Evolutionary conservation across 129 eudicot species (phyloP).

Genomic region (Sambucus nigra): DNA sequence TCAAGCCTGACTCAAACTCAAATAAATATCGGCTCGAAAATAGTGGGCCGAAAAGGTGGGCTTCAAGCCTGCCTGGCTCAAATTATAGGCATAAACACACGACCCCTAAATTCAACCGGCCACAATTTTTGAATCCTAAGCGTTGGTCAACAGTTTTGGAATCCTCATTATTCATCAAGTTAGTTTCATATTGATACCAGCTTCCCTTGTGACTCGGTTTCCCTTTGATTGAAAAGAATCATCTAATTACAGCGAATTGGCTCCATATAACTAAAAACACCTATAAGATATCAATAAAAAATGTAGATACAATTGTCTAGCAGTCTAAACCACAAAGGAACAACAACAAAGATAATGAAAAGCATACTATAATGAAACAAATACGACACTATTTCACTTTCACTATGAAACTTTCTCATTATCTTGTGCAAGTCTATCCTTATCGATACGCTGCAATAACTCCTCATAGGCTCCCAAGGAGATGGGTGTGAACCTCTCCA

Average conservation of each 20-base stretch:
- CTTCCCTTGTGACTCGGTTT: background rate
- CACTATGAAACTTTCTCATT: slow-evolving; percentile 22
- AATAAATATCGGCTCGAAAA: no score
- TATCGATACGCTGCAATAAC: slow-evolving; percentile 59
- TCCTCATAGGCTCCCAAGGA: slow-evolving; percentile 78
- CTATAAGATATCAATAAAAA: no score
- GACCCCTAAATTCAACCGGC: background rate
- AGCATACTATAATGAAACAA: no score
- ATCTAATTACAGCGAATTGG: background rate
- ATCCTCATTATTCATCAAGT: background rate
- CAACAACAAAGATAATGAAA: no score
- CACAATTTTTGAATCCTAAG: background rate
- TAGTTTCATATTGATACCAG: no score
- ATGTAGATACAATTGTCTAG: no score
- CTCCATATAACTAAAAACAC: no score
- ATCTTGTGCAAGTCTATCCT: slow-evolving; percentile 46
- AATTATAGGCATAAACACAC: no score
- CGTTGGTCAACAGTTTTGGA: background rate
- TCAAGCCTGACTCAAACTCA: no score
- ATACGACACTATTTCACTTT: background rate
- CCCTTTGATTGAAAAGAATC: background rate
- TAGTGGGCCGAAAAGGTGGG: no score
- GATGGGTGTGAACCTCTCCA: slow-evolving; percentile 57
- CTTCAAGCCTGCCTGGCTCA: no score
- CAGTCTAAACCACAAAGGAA: no score